These are phyloP conservation scores for Phytophthora pini DNA, from an alignment of 352 stramenopile species.

Conservation along the genomic window DNA sequence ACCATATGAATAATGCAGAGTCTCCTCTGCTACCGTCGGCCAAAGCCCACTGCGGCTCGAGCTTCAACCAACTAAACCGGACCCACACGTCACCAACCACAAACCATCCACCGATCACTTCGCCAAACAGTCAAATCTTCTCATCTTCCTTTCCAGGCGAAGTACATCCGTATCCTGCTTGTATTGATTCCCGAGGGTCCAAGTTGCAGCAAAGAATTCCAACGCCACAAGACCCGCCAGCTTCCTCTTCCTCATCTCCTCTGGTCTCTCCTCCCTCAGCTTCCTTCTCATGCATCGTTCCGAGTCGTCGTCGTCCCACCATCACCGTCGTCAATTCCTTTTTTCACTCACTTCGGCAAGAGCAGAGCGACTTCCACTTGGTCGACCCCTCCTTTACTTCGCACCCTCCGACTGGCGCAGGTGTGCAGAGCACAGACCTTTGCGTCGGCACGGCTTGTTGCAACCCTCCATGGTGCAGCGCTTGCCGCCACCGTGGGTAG, in stretches of 20 bases:
- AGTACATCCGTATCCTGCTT: conserved; percentile 22
- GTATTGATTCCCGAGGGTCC: conserved; percentile 32
- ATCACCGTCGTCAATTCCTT: conserved; percentile 23
- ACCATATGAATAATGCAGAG: conserved; percentile 49
- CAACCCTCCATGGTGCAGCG: conserved; percentile 76
- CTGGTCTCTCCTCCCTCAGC: conserved; percentile 24
- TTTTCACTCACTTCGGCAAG: conserved; percentile 9
- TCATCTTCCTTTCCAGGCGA: conserved; percentile 21
- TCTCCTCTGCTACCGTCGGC: conserved; percentile 26
- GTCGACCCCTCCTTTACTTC: conserved; percentile 35
- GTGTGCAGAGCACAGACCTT: conserved; percentile 85
- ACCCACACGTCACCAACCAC: conserved; percentile 23
- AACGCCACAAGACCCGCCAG: conserved; percentile 32
- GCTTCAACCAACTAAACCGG: conserved; percentile 26
- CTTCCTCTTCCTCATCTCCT: conserved; percentile 38
- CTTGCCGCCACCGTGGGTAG: conserved; percentile 86
- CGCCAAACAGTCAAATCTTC: conserved; percentile 36
- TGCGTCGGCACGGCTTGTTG: conserved; percentile 79
- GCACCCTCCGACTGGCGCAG: conserved; percentile 38
- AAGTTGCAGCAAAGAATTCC: conserved; percentile 27
- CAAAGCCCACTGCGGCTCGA: conserved; percentile 23
- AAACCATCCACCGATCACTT: conserved; percentile 25
- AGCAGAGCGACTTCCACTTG: conserved; percentile 30
- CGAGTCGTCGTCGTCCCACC: conserved; percentile 38
- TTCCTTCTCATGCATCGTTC: conserved; percentile 12